Evolutionary conservation across 495 filamentous ascomycete species (phyloP), one percentile per base, ranked within the genome.

Genomic region (Staphylotrichum tortipilum): DNA sequence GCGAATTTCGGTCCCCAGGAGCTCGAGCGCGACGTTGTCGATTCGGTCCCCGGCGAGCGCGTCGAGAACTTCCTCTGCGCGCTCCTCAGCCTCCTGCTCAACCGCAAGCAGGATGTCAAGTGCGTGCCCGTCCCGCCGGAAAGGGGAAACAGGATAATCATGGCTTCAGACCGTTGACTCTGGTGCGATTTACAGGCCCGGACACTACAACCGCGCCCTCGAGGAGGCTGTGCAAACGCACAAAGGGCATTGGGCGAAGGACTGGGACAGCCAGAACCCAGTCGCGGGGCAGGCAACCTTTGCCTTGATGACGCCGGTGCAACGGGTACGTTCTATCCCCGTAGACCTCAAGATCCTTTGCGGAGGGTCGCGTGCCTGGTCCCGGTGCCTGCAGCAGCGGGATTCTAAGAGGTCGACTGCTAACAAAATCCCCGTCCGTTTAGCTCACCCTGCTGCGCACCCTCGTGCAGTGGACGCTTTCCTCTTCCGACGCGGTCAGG

Each of bases 81-180:
- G 57, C 70, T 98, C 37, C 67, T 98, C 18, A 80, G 88, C 24
- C 72, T 97, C 61, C 78, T 95, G 45, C 75, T 97, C 54, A 98
- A 98, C 61, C 81, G 92, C 59, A 97, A 97, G 76, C 95, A 98
- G 62, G 86, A 92, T 72, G 85, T 97, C 59, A 94, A 97, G 92
- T 98, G 80, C 69, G 89, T 74, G 21, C 22, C 19, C 14, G n/a
- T n/a, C n/a, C n/a, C n/a, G 1, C 31, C 6, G 15, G 10, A 30
- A n/a, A 4, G 23, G 21, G 1, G n/a, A n/a, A 29, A 1, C 6
- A 22, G 15, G 21, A 21, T 1, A n/a, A 30, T 29, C 7, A 34
- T 21, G 10, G 9, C 11, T 35, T 47, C 3, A 15, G 7, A 7
- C 15, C 54, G 19, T 48, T 65, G 43, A 60, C 40, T 28, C 23